These are phyloP conservation scores for Flaveria bidentis DNA, from an alignment of 129 eudicot genomes.

Conservation along the genomic window DNA sequence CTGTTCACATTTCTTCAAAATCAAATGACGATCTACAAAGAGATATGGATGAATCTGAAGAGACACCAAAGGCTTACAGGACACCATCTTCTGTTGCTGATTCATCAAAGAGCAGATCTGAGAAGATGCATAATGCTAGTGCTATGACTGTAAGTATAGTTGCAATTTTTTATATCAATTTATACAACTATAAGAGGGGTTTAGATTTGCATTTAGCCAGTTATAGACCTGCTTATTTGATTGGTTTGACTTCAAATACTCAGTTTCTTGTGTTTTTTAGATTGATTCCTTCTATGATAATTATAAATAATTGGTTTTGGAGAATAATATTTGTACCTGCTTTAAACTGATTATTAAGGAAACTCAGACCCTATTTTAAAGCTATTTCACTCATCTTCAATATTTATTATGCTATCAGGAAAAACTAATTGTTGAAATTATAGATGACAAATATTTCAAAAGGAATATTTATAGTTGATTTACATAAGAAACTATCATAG, in stretches of 20 bases:
- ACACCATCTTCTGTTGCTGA: slow-evolving; percentile 62
- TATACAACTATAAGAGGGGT: neutral
- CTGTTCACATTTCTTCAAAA: slow-evolving; percentile 48
- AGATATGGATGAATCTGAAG: slow-evolving; percentile 65
- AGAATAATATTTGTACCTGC: neutral
- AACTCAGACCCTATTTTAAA: neutral
- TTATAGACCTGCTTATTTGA: neutral
- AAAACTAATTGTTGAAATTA: neutral
- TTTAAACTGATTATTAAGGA: neutral
- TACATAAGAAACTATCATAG: neutral
- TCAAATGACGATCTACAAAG: slow-evolving; percentile 53
- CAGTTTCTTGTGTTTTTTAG: neutral
- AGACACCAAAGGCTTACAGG: slow-evolving; percentile 56
- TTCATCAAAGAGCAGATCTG: slow-evolving; percentile 69
- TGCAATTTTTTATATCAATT: neutral
- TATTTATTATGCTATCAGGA: neutral
- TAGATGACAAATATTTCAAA: neutral
- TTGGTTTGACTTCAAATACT: neutral
- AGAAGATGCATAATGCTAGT: slow-evolving; percentile 56
- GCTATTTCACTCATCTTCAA: neutral
- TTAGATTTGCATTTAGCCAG: neutral
- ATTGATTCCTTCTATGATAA: neutral
- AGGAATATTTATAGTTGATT: neutral
- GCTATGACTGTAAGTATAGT: slow-evolving; percentile 54
- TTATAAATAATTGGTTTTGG: neutral